Conservation (phyloP, 371 early-diverging fungal genomes). For the Apophysomyces sp. region DNA sequence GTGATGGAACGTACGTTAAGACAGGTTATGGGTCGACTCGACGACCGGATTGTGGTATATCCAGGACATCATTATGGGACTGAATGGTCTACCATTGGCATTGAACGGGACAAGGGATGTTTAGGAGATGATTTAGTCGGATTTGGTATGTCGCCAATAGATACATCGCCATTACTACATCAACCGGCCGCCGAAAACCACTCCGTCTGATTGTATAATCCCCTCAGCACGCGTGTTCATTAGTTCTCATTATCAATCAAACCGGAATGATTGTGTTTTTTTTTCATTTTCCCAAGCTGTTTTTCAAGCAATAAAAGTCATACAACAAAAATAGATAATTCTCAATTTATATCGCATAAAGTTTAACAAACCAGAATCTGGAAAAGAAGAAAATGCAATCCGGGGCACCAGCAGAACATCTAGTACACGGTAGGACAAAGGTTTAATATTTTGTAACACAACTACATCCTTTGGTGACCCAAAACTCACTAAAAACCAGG, state of each 20-base stretch:
- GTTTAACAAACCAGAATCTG: too few species aligned
- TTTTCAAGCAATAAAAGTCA: too few species aligned
- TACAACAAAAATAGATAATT: too few species aligned
- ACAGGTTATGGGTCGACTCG: slow-evolving; percentile 52
- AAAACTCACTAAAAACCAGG: too few species aligned
- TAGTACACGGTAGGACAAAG: too few species aligned
- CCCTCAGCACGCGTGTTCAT: background rate
- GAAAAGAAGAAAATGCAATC: too few species aligned
- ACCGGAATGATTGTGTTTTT: too few species aligned
- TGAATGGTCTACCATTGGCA: slow-evolving; percentile 71
- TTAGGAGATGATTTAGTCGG: slow-evolving; percentile 53
- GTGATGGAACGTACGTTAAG: slow-evolving; percentile 71
- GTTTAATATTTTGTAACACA: too few species aligned
- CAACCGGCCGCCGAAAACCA: background rate
- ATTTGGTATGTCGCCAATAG: slow-evolving; percentile 25
- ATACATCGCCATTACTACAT: background rate
- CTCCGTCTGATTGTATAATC: background rate
- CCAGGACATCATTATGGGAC: slow-evolving; percentile 90
- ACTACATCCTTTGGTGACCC: too few species aligned
- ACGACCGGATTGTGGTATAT: slow-evolving; percentile 73
- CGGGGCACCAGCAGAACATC: too few species aligned
- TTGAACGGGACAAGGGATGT: slow-evolving; percentile 57
- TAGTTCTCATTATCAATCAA: background rate
- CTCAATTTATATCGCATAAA: too few species aligned
- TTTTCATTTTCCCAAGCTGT: too few species aligned